Evolutionary conservation across 768 basidiomycete species (phyloP), one percentile per base, ranked within the genome.

Genomic region (Gymnopilus junonius): DNA sequence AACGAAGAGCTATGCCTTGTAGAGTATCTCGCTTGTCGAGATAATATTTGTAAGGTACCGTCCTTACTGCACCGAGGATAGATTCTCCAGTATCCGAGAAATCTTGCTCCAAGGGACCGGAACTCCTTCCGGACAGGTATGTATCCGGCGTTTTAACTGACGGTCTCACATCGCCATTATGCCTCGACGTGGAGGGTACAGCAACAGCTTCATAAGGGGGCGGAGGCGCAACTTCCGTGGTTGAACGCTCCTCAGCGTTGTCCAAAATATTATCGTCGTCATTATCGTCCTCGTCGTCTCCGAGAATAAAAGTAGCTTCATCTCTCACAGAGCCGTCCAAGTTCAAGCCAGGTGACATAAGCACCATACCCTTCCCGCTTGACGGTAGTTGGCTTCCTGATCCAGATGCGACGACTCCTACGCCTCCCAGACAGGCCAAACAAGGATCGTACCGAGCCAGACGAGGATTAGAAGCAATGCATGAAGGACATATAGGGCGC

Each of bases 371-470:
- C 53, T 64, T 59, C 35, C n/a, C 43, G 27, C 23, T 53, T 27
- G 34, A 12, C 14, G 11, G 29, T 43, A 10, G 61, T 42, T 29
- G 43, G 14, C 8, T 46, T 34, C 56, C 15, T 4, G 64, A 61
- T 17, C 65, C 62, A 12, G 63, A 58, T 40, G 57, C 69, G 29
- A 80, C 68, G 8, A 82, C 81, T 15, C 72, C 80, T 1, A 87
- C 82, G 2, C 89, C 89, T 12, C 81, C 84, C 1, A 91, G 79
- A 70, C 91, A 93, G 7, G 81, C 80, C 17, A 93, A 74, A 72
- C 92, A 93, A 7, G 92, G 92, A 69, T 92, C 77, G 69, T 92
- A 93, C 60, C 86, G 78, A 34, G 80, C 75, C 21, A 92, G 79
- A 17, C 92, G 83, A 0, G 89, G 87, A 70, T 92, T 92, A 2